phyloP scores from a whole-genome alignment of 768 basidiomycete species.

The Hydnum rufescens region DNA sequence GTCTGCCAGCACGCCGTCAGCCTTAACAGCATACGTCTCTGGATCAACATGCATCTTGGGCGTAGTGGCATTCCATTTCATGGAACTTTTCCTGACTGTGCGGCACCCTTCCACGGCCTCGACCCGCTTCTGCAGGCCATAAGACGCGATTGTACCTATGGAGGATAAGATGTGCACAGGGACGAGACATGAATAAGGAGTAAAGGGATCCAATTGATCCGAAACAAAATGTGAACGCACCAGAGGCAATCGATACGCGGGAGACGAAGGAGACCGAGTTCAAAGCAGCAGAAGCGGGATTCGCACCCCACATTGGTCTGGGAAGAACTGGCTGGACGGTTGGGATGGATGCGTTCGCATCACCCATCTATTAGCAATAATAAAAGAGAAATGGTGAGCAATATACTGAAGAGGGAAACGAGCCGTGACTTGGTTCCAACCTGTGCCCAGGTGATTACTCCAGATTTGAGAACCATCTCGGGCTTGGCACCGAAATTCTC shows the following conservation, averaged over 20 bases:
- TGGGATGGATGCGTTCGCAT: constrained; percentile 91
- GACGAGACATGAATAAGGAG: not conserved
- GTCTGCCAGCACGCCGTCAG: constrained; percentile 60
- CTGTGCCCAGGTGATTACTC: constrained; percentile 80
- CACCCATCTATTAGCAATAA: constrained; percentile 52
- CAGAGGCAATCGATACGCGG: constrained; percentile 35
- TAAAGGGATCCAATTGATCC: no score
- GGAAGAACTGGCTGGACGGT: constrained; percentile 78
- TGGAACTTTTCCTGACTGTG: constrained; percentile 58
- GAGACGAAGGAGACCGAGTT: constrained; percentile 83
- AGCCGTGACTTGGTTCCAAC: no score
- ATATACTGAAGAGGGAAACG: not conserved
- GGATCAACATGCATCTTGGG: constrained; percentile 83
- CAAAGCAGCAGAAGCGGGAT: constrained; percentile 55
- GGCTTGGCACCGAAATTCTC: constrained; percentile 85
- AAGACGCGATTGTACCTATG: constrained; percentile 37
- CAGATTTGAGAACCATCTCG: constrained; percentile 87
- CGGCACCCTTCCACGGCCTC: constrained; percentile 65
- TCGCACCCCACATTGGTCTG: constrained; percentile 85
- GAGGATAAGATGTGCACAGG: constrained; percentile 9
- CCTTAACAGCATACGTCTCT: constrained; percentile 73
- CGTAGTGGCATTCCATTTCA: constrained; percentile 78
- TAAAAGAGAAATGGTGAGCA: not conserved
- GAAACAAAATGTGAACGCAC: constrained; percentile 17
- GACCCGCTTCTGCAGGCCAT: constrained; percentile 48